Percentiles rank a stretch among this genome's conserved stretches.
Evolutionary conservation across 2,329 filamentous ascomycete species (phyloP).

Genomic region (Herpotrichia juniperi): DNA sequence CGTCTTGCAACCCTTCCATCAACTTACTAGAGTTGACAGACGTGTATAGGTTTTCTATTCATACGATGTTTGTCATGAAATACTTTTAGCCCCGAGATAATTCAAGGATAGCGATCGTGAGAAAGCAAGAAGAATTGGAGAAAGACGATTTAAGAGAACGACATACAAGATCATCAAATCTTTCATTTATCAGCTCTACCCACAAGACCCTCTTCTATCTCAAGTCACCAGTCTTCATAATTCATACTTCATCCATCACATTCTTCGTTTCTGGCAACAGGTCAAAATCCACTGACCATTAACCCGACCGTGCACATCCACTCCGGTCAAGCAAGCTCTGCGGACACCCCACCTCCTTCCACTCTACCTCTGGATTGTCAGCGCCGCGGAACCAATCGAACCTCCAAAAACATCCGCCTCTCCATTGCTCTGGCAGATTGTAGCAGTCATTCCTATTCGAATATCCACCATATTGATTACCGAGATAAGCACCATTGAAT

Average conservation of each 20-base stretch:
- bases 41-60: no score
- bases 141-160: no score
- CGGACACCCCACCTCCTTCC: neutral
- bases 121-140: no score
- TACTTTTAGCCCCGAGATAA: no score
- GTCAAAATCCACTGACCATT: neutral
- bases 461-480: conserved; percentile 1
- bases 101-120: no score
- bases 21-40: conserved; percentile 9
- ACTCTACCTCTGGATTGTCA: conserved; percentile 1
- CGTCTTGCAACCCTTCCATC: neutral
- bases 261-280: no score
- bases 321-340: neutral
- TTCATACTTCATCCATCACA: no score
- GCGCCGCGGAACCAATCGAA: conserved; percentile 2
- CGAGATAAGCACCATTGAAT: neutral
- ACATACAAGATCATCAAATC: no score
- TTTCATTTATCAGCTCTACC: no score
- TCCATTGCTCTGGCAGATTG: neutral
- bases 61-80: no score
- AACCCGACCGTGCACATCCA: neutral
- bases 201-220: no score
- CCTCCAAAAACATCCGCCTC: neutral
- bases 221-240: no score
- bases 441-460: neutral